Conservation (phyloP, 106 monocot species). For the Amphibolis antarctica region DNA sequence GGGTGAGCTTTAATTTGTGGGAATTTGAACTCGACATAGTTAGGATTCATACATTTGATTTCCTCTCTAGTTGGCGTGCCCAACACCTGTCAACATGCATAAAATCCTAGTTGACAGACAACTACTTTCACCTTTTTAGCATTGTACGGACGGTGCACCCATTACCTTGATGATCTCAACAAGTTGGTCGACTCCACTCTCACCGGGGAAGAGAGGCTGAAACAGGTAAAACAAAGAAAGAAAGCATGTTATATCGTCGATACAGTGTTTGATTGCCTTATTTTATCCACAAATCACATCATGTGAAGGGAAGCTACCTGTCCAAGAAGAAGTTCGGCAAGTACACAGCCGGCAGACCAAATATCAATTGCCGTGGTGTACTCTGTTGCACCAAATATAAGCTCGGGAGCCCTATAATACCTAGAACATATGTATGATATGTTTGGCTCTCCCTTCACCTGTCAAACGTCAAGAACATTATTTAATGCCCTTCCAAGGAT, state of each 20-base stretch:
- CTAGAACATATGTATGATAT: constrained; percentile 25
- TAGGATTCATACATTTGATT: constrained; percentile 28
- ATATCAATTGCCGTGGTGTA: constrained; percentile 27
- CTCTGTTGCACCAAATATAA: constrained; percentile 22
- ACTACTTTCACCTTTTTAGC: no score
- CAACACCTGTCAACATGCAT: constrained; percentile 13
- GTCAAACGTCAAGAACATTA: not conserved
- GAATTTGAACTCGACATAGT: constrained; percentile 27
- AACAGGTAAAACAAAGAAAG: not conserved
- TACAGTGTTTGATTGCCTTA: no score
- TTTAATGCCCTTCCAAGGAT: not conserved
- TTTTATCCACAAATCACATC: not conserved
- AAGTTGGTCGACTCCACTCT: constrained; percentile 26
- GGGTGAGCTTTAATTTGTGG: constrained; percentile 31
- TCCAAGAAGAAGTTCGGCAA: constrained; percentile 13
- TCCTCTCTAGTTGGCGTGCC: constrained; percentile 30
- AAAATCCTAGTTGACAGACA: no score
- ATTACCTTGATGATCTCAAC: constrained; percentile 27
- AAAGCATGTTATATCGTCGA: no score
- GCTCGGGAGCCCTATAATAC: constrained; percentile 22
- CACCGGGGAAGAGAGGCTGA: constrained; percentile 29
- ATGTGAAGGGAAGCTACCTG: constrained; percentile 1
- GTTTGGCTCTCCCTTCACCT: constrained; percentile 24
- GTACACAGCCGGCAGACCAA: constrained; percentile 21
- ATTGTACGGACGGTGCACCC: no score